Evolutionary conservation across 2,329 filamentous ascomycete species (phyloP).

Genomic region (Pochonia chlamydosporia): DNA sequence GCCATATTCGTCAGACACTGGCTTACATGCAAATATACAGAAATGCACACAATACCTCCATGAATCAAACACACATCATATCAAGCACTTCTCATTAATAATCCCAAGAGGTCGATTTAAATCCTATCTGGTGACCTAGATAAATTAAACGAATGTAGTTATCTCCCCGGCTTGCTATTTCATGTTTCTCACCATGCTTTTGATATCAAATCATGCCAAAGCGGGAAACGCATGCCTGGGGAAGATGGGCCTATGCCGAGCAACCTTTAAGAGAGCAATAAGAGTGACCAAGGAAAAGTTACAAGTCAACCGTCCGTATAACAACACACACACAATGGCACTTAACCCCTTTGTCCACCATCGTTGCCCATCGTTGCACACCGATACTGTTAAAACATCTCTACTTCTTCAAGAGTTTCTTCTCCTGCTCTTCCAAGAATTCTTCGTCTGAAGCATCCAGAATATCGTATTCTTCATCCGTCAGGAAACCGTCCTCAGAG

Average conservation of each 20-base stretch:
- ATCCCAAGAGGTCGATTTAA: conserved; percentile 4
- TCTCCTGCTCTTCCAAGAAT: conserved; percentile 52
- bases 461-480: conserved; percentile 97
- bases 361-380: neutral
- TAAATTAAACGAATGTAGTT: conserved; percentile 1
- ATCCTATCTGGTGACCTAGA: conserved; percentile 11
- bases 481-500: conserved; percentile 76
- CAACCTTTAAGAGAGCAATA: neutral
- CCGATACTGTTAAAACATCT: neutral
- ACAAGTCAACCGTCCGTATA: conserved; percentile 5
- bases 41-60: too few species aligned
- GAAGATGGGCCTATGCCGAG: neutral
- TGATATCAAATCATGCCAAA: neutral
- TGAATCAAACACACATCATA: too few species aligned
- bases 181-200: neutral
- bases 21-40: too few species aligned
- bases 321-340: conserved; percentile 8
- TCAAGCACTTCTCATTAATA: too few species aligned
- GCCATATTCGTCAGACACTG: too few species aligned
- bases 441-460: conserved; percentile 93
- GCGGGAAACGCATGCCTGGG: neutral
- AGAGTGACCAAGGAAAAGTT: neutral
- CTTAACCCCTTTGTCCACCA: neutral
- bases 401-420: conserved; percentile 33
- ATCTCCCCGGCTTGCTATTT: neutral